Base-by-base conservation (phyloP, 352 stramenopile species). In the Phytophthora constricta region DNA sequence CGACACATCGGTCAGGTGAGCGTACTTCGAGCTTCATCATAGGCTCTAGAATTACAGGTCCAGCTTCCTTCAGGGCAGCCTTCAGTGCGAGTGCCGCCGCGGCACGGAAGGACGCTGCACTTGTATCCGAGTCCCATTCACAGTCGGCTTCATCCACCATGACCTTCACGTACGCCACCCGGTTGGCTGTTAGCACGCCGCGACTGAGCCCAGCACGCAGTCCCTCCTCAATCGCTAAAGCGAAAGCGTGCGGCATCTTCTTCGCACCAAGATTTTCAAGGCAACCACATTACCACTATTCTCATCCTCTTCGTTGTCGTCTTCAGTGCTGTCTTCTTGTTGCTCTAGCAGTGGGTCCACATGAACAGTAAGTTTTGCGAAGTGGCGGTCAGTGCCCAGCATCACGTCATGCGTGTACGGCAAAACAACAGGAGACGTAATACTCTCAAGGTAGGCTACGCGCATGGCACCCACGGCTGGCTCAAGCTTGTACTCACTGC, bases 381-480 rank as follows among this genome's bases (percentile, higher is more conserved):
- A 93, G 70, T 95, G 84, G 13, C 84, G 83, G 57, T 92, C 83
- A 3, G 80, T 88, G 41, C 85, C 81, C 2, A 91, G 72, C 72
- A 90, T 75, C 49, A 80, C 84, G 61, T 90, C 83, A 68, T 92
- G 77, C 14, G 71, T 74, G 55, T 90, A 91, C 20, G 57, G 43
- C 13, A 79, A 48, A 11, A 72, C 74, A n/a, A 74, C 56, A 2
- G 59, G 34, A 25, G 70, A 63, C 19, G 69, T 75, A 52, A 97
- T 72, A 20, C 82, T 97, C 74, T 99, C 96, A 52, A 96, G 73
- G 56, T 98, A 98, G 25, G 92, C 86, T 20, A 99, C 95, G 31
- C 85, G 85, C 67, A 97, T 96, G 31, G 87, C 84, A 41, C 94
- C 93, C 27, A 92, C 84, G 4, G 95, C 92, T 28, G 78, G 77